phyloP scores from a whole-genome alignment of 495 filamentous ascomycete species.

The Lasiosphaeria hispida region DNA sequence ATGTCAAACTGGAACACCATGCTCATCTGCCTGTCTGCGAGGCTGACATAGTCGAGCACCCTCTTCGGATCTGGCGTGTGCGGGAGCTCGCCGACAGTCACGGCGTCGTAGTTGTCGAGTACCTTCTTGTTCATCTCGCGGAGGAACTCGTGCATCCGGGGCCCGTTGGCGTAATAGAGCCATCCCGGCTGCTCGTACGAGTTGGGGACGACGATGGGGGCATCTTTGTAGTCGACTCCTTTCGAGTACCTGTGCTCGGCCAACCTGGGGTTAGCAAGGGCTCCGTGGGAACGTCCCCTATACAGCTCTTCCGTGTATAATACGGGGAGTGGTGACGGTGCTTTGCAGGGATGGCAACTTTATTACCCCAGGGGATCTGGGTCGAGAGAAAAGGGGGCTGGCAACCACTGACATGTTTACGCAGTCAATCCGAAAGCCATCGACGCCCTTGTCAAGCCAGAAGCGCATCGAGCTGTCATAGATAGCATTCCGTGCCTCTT shows the following conservation, averaged over 20 bases:
- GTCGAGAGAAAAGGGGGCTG: neutral
- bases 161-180: conserved; percentile 60
- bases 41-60: conserved; percentile 58
- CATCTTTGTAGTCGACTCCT: conserved; percentile 58
- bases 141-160: conserved; percentile 64
- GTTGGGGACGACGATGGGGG: conserved; percentile 48
- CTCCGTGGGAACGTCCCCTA: too few relatives aligned
- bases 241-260: conserved; percentile 52
- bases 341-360: too few relatives aligned
- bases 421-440: conserved; percentile 69
- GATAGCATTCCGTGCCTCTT: conserved; percentile 59
- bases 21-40: conserved; percentile 59
- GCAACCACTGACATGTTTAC: conserved; percentile 51
- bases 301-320: too few relatives aligned
- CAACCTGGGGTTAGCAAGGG: neutral
- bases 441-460: conserved; percentile 66
- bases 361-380: neutral
- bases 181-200: conserved; percentile 47
- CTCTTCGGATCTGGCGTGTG: conserved; percentile 57
- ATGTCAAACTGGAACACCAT: conserved; percentile 78
- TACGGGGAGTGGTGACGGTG: too few relatives aligned
- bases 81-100: conserved; percentile 72
- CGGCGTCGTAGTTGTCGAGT: conserved; percentile 64
- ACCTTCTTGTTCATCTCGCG: conserved; percentile 57
- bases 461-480: conserved; percentile 64